Evolutionary conservation across 83 land plant species (phyloP).

Genomic region (Picea abies): DNA sequence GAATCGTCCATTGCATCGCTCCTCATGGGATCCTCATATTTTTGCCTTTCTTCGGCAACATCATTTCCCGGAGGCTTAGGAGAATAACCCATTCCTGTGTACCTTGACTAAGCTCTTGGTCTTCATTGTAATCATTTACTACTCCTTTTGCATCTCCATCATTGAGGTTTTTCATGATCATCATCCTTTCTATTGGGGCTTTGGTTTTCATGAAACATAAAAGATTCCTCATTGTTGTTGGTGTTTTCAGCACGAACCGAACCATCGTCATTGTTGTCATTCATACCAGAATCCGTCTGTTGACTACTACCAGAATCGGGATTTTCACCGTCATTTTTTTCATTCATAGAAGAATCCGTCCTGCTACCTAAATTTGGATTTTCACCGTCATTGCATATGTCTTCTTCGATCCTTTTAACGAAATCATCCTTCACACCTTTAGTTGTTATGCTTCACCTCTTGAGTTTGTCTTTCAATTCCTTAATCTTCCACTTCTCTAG

Average conservation of each 20-base stretch:
- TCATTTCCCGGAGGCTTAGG: background rate
- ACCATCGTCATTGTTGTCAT: background rate
- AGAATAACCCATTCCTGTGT: background rate
- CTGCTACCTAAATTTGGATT: background rate
- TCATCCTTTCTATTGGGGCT: background rate
- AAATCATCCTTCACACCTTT: too few relatives aligned
- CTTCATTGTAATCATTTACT: background rate
- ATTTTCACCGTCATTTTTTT: too few relatives aligned
- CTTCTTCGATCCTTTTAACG: conserved; percentile 54
- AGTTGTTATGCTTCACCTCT: conserved; percentile 45
- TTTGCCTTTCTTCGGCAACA: background rate
- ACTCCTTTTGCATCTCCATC: background rate
- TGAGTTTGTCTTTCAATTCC: conserved; percentile 7
- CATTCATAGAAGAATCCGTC: too few relatives aligned
- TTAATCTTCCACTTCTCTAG: conserved; percentile 25
- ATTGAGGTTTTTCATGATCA: background rate
- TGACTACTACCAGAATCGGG: background rate
- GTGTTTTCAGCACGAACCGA: background rate
- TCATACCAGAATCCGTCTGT: background rate
- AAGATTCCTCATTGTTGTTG: background rate
- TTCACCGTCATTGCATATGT: conserved; percentile 45
- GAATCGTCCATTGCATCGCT: background rate
- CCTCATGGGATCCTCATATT: background rate
- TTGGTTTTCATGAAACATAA: background rate
- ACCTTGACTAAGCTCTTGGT: background rate